Conservation (phyloP, 352 stramenopile genomes). For the Phytophthora ohioensis region DNA sequence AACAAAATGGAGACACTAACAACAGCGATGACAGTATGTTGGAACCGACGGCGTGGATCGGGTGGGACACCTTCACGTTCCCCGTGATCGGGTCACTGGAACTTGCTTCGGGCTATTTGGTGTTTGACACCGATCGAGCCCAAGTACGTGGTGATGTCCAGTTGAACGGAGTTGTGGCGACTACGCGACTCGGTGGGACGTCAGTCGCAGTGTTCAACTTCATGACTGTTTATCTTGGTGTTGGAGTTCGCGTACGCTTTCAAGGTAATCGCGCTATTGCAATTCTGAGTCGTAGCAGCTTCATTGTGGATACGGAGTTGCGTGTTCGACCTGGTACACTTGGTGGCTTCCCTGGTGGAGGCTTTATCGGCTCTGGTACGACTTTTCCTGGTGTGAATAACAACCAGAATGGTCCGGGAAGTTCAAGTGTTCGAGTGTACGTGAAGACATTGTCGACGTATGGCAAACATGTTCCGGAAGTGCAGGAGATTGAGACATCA, state of each 20-base stretch:
- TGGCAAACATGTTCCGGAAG: conserved; percentile 87
- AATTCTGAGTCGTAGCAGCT: conserved; percentile 92
- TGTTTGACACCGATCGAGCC: conserved; percentile 79
- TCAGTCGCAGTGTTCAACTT: conserved; percentile 97
- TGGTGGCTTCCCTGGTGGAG: conserved; percentile 93
- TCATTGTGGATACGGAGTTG: conserved; percentile 92
- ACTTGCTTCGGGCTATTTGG: conserved; percentile 74
- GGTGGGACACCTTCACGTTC: conserved; percentile 73
- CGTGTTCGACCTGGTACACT: conserved; percentile 86
- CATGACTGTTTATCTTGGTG: conserved; percentile 92
- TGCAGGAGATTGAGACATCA: conserved; percentile 92
- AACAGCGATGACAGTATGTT: conserved; percentile 25
- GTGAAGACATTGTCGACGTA: conserved; percentile 93
- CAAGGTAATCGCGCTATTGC: conserved; percentile 88
- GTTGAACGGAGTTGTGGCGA: conserved; percentile 64
- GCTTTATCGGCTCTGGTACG: conserved; percentile 70
- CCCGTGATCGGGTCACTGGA: conserved; percentile 80
- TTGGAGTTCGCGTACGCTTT: conserved; percentile 85
- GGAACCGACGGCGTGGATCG: conserved; percentile 37
- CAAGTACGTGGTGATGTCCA: conserved; percentile 66
- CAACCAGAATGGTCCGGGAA: conserved; percentile 95
- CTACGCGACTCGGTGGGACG: conserved; percentile 72
- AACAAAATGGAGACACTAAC: conserved; percentile 5
- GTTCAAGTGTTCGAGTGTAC: conserved; percentile 90
- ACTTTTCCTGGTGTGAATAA: conserved; percentile 56